Percentiles rank a stretch among this genome's conserved stretches.
phyloP scores from a whole-genome alignment of 2,329 filamentous ascomycete genomes.

The Tricladium varicosporioides region DNA sequence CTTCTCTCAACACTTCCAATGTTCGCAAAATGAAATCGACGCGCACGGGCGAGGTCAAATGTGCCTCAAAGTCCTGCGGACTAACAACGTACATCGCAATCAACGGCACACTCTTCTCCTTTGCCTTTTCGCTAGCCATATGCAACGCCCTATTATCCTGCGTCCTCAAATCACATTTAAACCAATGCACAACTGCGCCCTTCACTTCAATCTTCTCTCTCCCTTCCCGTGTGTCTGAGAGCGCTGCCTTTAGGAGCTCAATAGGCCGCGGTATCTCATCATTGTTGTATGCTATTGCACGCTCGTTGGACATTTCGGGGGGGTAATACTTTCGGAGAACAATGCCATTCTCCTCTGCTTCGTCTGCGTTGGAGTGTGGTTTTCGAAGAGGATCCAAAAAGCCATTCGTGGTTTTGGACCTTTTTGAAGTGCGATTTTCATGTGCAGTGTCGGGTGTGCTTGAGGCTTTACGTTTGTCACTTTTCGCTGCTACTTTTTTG shows the following conservation, averaged over 20 bases:
- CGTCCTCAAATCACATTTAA: slow-evolving; percentile 76
- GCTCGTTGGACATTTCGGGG: slow-evolving; percentile 78
- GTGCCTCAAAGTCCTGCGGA: slow-evolving; percentile 81
- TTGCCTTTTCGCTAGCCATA: slow-evolving; percentile 65
- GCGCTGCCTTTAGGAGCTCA: slow-evolving; percentile 59
- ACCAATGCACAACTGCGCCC: slow-evolving; percentile 80
- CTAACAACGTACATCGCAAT: slow-evolving; percentile 77
- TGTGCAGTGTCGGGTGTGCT: slow-evolving; percentile 10
- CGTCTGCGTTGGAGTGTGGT: slow-evolving; percentile 34
- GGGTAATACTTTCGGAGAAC: slow-evolving; percentile 78
- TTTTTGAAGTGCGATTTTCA: slow-evolving; percentile 19
- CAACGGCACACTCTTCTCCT: slow-evolving; percentile 65
- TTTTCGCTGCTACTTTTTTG: slow-evolving; percentile 18
- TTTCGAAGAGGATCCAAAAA: slow-evolving; percentile 22
- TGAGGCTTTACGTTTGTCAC: slow-evolving; percentile 28
- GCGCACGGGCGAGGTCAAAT: slow-evolving; percentile 68
- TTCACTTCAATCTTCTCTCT: slow-evolving; percentile 53
- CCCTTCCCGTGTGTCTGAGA: slow-evolving; percentile 56
- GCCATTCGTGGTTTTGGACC: slow-evolving; percentile 21
- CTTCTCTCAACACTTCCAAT: slow-evolving; percentile 60
- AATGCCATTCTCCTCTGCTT: slow-evolving; percentile 54
- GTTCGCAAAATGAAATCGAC: slow-evolving; percentile 81
- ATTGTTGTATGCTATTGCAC: slow-evolving; percentile 72
- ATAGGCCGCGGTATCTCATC: slow-evolving; percentile 71
- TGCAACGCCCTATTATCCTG: slow-evolving; percentile 71